Conservation (phyloP, 1,284 basidiomycete genomes). For the Ustilago lituana region DNA sequence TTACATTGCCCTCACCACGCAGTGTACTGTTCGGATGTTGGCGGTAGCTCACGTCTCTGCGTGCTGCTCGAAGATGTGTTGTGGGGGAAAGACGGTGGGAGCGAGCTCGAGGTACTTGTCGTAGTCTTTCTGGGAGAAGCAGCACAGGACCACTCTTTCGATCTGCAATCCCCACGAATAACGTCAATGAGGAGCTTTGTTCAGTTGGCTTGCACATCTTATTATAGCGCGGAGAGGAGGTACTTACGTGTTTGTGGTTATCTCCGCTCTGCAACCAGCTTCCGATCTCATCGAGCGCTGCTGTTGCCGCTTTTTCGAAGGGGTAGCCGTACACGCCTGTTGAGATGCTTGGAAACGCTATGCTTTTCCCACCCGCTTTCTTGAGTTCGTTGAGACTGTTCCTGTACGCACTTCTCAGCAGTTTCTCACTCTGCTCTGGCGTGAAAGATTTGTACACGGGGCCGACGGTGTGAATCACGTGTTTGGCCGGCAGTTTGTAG, state of each 20-base stretch:
- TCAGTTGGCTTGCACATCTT: too few relatives aligned
- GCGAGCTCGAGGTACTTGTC: conserved; percentile 32
- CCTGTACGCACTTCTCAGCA: conserved; percentile 69
- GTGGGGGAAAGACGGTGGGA: conserved; percentile 28
- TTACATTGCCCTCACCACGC: too few relatives aligned
- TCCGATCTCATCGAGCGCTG: conserved; percentile 51
- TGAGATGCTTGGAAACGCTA: conserved; percentile 63
- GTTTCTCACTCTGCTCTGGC: conserved; percentile 9
- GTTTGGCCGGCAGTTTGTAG: conserved; percentile 71
- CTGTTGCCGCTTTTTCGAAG: conserved; percentile 46
- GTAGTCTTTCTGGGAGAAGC: conserved; percentile 52
- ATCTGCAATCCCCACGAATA: conserved; percentile 14
- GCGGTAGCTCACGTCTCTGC: conserved; percentile 19
- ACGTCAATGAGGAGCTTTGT: too few relatives aligned
- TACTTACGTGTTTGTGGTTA: conserved; percentile 30
- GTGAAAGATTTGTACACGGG: conserved; percentile 73
- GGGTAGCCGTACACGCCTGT: conserved; percentile 66
- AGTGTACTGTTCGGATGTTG: too few relatives aligned
- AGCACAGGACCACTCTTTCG: conserved; percentile 56
- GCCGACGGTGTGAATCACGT: conserved; percentile 90
- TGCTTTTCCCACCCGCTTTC: conserved; percentile 18
- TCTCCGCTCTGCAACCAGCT: conserved; percentile 35
- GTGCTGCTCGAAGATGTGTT: conserved; percentile 26
- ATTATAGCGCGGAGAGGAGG: neutral
- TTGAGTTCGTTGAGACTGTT: conserved; percentile 46